A percentile compares a stretch with the other conserved stretches of the same genome.
These are phyloP conservation scores for Penstemon barbatus DNA, from an alignment of 257 asterid genomes.

Conservation along the genomic window DNA sequence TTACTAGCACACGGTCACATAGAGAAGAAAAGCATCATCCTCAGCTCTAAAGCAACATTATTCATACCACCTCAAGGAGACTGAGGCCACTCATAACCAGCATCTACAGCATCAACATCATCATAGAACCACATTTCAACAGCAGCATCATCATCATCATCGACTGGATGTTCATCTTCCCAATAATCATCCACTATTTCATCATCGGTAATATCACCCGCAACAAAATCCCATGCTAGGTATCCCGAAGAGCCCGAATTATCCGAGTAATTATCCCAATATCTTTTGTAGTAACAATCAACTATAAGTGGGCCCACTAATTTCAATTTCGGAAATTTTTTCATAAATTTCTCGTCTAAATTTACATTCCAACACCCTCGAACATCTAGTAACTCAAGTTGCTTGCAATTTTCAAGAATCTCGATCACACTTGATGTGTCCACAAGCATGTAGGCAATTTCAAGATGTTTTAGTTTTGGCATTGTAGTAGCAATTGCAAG, in stretches of 20 bases:
- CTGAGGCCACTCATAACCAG: conserved; percentile 77
- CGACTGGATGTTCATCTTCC: conserved; percentile 54
- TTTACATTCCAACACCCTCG: conserved; percentile 86
- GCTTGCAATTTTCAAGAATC: conserved; percentile 54
- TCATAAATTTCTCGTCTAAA: conserved; percentile 53
- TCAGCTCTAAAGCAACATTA: background rate
- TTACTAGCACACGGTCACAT: conserved; percentile 24
- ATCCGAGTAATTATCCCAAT: conserved; percentile 69
- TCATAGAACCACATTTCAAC: conserved; percentile 78
- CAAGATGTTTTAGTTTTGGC: conserved; percentile 79
- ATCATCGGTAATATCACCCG: conserved; percentile 48
- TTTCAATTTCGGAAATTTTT: conserved; percentile 47
- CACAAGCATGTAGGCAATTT: conserved; percentile 74
- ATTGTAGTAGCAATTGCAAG: conserved; percentile 68
- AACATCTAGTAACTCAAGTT: conserved; percentile 66
- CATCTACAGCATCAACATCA: conserved; percentile 53
- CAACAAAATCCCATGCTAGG: conserved; percentile 71
- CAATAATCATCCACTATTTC: conserved; percentile 48
- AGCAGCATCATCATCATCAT: conserved; percentile 26
- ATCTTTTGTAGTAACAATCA: conserved; percentile 53
- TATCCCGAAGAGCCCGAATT: conserved; percentile 61
- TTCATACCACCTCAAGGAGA: conserved; percentile 50
- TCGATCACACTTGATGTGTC: conserved; percentile 51
- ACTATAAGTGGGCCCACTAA: conserved; percentile 63
- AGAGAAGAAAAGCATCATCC: background rate